phyloP scores from a whole-genome alignment of 2,329 filamentous ascomycete species.

The Aspergillus niger region DNA sequence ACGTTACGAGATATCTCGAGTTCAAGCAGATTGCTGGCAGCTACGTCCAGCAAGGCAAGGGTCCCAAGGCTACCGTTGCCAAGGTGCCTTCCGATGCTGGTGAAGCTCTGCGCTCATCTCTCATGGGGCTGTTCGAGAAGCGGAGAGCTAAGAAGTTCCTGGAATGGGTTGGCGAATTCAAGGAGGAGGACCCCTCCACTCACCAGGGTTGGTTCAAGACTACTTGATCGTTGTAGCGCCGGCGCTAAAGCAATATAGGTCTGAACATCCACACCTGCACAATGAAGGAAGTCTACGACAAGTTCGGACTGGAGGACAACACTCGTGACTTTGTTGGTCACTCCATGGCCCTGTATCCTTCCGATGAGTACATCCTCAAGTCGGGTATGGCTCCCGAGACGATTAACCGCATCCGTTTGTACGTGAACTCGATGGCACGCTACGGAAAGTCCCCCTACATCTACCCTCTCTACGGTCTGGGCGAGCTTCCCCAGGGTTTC shows the following conservation, averaged over 20 bases:
- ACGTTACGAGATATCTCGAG: conserved; percentile 84
- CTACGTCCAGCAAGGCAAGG: conserved; percentile 87
- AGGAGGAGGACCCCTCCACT: conserved; percentile 75
- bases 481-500: conserved; percentile 95
- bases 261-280: conserved; percentile 76
- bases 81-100: conserved; percentile 93
- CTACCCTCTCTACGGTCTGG: conserved; percentile 96
- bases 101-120: conserved; percentile 85
- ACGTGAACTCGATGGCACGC: conserved; percentile 94
- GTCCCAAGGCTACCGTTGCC: conserved; percentile 84
- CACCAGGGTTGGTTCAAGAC: conserved; percentile 72
- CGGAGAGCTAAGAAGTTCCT: conserved; percentile 94
- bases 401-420: conserved; percentile 89
- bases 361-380: conserved; percentile 79
- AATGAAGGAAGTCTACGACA: conserved; percentile 99
- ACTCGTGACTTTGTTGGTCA: conserved; percentile 97
- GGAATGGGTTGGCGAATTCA: conserved; percentile 89
- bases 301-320: conserved; percentile 85
- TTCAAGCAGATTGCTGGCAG: conserved; percentile 95
- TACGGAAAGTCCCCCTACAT: conserved; percentile 99
- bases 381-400: conserved; percentile 77
- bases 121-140: conserved; percentile 99
- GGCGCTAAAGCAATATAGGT: conserved; percentile 54
- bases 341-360: conserved; percentile 94
- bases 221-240: neutral